These are phyloP conservation scores for Vitis vinifera DNA, from an alignment of 164 flowering plant genomes.

Conservation along the genomic window DNA sequence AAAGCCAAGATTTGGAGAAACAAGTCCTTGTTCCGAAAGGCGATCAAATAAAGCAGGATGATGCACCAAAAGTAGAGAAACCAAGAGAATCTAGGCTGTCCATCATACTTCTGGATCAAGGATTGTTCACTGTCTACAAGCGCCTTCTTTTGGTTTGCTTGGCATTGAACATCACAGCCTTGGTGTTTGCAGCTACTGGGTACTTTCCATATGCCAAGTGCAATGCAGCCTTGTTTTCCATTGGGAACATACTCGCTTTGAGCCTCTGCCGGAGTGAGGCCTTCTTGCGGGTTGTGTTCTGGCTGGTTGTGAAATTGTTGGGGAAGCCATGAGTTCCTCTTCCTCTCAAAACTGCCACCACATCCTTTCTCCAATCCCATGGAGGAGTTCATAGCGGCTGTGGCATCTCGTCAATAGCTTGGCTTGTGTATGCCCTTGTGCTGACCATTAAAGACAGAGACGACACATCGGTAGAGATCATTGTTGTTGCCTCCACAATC, in stretches of 20 bases:
- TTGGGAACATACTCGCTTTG: conserved; percentile 44
- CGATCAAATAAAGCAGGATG: too few species aligned
- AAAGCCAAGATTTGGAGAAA: neutral
- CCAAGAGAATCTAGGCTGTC: conserved; percentile 41
- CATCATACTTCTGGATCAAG: conserved; percentile 56
- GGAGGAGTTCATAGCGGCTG: conserved; percentile 66
- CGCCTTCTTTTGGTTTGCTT: conserved; percentile 39
- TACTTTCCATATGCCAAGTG: conserved; percentile 39
- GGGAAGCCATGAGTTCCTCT: conserved; percentile 54
- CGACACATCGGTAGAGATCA: conserved; percentile 37
- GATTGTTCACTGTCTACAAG: conserved; percentile 62
- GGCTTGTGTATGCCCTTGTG: conserved; percentile 51
- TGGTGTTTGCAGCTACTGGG: conserved; percentile 46
- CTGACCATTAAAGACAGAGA: conserved; percentile 35
- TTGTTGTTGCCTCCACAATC: conserved; percentile 40
- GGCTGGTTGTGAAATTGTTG: conserved; percentile 43
- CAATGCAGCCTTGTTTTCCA: conserved; percentile 42
- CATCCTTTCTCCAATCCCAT: conserved; percentile 54
- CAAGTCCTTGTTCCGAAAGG: neutral
- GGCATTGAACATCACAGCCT: conserved; percentile 27
- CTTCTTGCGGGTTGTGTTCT: conserved; percentile 39
- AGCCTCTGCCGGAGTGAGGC: conserved; percentile 56
- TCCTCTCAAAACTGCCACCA: conserved; percentile 39
- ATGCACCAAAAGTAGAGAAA: neutral
- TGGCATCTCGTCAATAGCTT: conserved; percentile 55